phyloP scores from a whole-genome alignment of 176 grass and related monocot species.

The Oryza rufipogon region DNA sequence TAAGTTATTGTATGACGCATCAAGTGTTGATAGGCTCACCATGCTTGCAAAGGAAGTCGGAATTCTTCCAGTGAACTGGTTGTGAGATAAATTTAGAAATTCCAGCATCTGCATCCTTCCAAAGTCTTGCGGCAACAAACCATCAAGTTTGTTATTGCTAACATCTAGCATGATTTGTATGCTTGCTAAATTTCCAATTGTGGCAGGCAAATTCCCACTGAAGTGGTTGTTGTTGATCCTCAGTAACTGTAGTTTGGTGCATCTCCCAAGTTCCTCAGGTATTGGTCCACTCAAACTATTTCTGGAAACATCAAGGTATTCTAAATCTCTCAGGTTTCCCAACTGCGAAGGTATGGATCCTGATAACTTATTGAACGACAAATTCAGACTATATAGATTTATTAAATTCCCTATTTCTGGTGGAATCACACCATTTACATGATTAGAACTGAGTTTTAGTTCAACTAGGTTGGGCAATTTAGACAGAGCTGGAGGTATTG shows the following conservation, averaged over 20 bases:
- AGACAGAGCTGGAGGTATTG: not conserved
- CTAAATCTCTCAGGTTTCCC: not conserved
- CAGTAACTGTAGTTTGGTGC: not conserved
- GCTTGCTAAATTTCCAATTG: slow-evolving; percentile 38
- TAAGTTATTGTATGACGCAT: slow-evolving; percentile 54
- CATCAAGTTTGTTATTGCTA: slow-evolving; percentile 39
- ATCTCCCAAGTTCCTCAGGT: not conserved
- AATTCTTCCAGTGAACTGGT: slow-evolving; percentile 37
- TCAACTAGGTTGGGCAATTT: not conserved
- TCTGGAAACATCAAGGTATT: slow-evolving; percentile 21
- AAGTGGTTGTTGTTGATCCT: slow-evolving; percentile 23
- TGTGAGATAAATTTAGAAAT: slow-evolving; percentile 50
- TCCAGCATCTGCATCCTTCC: slow-evolving; percentile 29
- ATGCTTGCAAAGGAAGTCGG: slow-evolving; percentile 32
- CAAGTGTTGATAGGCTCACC: slow-evolving; percentile 39
- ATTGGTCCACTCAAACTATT: slow-evolving; percentile 27
- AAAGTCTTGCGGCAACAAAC: slow-evolving; percentile 29
- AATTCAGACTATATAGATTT: not conserved
- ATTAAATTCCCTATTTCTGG: not conserved
- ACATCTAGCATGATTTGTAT: slow-evolving; percentile 40
- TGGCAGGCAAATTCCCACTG: slow-evolving; percentile 36
- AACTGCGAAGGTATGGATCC: not conserved
- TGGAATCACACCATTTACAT: not conserved
- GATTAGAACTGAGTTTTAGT: not conserved
- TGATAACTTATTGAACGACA: not conserved